These are phyloP conservation scores for Termitomyces sp. DNA, from an alignment of 1,284 basidiomycete species.

Conservation along the genomic window DNA sequence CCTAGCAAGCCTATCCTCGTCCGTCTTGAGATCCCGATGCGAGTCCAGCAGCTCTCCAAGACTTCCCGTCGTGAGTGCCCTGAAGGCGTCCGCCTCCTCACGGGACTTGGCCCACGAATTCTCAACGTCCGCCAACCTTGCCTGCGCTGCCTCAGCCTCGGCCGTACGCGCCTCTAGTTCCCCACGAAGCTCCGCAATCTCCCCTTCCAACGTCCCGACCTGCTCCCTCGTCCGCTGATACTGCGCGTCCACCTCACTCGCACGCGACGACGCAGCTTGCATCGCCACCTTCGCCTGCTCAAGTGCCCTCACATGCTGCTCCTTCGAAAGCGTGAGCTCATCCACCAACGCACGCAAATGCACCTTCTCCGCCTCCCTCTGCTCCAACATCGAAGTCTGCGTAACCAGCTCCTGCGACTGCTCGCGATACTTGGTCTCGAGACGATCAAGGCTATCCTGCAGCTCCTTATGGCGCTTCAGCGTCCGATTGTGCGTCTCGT, in stretches of 20 bases:
- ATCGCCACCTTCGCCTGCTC: constrained; percentile 83
- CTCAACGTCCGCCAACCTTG: constrained; percentile 70
- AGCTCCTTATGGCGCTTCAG: constrained; percentile 70
- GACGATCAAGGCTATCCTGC: constrained; percentile 56
- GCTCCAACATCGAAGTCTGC: constrained; percentile 72
- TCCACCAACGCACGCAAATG: constrained; percentile 66
- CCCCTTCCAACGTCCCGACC: constrained; percentile 63
- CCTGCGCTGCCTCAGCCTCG: constrained; percentile 68
- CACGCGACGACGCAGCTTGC: constrained; percentile 69
- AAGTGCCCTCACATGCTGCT: constrained; percentile 82
- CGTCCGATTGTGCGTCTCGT: constrained; percentile 72
- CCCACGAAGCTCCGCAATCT: constrained; percentile 70
- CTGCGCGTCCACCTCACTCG: constrained; percentile 76
- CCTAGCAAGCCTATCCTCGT: constrained; percentile 69
- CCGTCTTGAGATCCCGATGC: constrained; percentile 73
- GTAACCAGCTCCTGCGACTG: constrained; percentile 73
- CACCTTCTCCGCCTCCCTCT: constrained; percentile 77
- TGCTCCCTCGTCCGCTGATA: constrained; percentile 67
- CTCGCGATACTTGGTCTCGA: constrained; percentile 75
- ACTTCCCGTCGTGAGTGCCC: constrained; percentile 77
- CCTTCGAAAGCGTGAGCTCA: constrained; percentile 62
- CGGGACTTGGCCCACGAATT: constrained; percentile 84
- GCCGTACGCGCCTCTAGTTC: constrained; percentile 71
- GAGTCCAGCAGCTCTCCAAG: constrained; percentile 83
- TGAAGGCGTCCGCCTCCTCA: constrained; percentile 84